These are phyloP conservation scores for Mortierella sp. DNA, from an alignment of 371 early-diverging fungal species.

Conservation along the genomic window DNA sequence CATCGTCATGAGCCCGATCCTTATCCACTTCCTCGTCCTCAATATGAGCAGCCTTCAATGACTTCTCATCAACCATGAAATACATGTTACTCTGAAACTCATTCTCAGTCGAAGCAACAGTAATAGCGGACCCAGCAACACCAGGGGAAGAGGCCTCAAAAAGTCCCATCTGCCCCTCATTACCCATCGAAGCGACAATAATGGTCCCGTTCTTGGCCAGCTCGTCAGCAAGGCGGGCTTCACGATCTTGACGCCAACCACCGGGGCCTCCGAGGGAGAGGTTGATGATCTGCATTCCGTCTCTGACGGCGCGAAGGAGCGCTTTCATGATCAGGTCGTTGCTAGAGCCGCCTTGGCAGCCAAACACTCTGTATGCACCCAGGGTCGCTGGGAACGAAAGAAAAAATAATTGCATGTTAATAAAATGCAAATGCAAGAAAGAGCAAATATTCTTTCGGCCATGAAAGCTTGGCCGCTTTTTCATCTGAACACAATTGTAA, in stretches of 20 bases:
- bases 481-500: not conserved
- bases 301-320: constrained; percentile 67
- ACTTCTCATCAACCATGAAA: constrained; percentile 20
- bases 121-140: constrained; percentile 70
- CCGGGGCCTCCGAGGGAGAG: constrained; percentile 77
- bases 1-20: not conserved
- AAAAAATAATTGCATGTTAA: not conserved
- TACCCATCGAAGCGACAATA: constrained; percentile 80
- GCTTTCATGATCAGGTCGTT: constrained; percentile 76
- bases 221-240: constrained; percentile 58
- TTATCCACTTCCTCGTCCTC: not conserved
- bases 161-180: constrained; percentile 78
- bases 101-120: constrained; percentile 83
- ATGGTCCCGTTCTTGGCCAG: constrained; percentile 63
- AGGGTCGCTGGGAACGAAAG: constrained; percentile 59
- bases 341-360: constrained; percentile 70
- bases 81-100: constrained; percentile 48
- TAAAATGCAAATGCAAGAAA: not conserved
- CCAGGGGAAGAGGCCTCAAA: constrained; percentile 76
- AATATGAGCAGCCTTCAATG: not conserved
- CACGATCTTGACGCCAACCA: constrained; percentile 66
- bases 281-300: constrained; percentile 76
- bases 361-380: constrained; percentile 75
- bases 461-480: not conserved
- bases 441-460: no score